Evolutionary conservation across 2,329 filamentous ascomycete genomes (phyloP), one percentile per base, ranked within the genome.

Genomic region (Alternaria hordeiaustralica): DNA sequence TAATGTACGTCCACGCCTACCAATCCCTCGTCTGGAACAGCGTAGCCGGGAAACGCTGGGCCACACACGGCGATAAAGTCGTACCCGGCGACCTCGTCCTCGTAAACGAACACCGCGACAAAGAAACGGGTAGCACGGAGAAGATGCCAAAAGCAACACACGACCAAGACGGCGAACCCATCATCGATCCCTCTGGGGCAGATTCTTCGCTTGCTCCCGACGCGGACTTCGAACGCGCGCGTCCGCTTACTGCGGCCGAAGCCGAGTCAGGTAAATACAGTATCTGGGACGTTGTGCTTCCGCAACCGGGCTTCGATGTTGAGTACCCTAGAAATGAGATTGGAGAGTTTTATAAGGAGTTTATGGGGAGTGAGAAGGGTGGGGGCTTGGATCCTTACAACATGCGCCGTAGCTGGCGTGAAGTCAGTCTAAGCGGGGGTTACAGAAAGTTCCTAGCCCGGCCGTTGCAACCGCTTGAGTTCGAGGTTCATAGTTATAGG

Each of bases 1-100:
- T 93, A 62, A 97, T 99, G 92, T 99, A 98, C 77, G 90, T 97
- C 15, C 96, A 99, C 79, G 95, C 96, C 6, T 98, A 97, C 81
- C 96, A 99, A 79, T 97, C 92, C 6, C 87, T 94, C 41, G 90
- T 99, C 9, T 99, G 95, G 95, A 99, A 99, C 82, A 88, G 89
- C 69, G 92, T 89, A 12, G 92, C 89, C 2, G 93, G 92, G 68
- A 89, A 91, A 71, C 91, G 96, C 50, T 97, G 93, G 91, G 87
- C 89, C 45, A 82, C 88, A 3, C 91, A 91, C 76, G 94, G 94
- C 55, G 80, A 85, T 63, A 86, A 85, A 58, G 92, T 97, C 15
- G 86, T 97, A 13, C 88, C 91, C 71, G 96, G 96, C 30, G 96
- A 99, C 78, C 87, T 99, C 11, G 89, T 97, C 46, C 85, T 97